Conservation (phyloP, 2,329 filamentous ascomycete species). For the Talaromyces sp. region DNA sequence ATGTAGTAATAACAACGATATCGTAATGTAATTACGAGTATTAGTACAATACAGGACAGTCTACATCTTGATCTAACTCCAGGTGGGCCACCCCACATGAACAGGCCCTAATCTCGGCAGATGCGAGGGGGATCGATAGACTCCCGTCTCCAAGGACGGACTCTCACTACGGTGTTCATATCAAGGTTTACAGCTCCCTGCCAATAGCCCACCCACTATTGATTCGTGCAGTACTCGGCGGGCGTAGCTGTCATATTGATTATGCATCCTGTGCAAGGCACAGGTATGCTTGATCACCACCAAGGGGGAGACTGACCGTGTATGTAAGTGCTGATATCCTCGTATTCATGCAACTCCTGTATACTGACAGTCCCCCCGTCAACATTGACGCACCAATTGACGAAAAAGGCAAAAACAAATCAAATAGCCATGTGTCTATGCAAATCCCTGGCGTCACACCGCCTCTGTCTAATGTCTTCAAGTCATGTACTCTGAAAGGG, state of each 20-base stretch:
- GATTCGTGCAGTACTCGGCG: background rate
- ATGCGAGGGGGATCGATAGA: slow-evolving; percentile 10
- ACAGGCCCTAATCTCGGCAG: background rate
- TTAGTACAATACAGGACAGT: background rate
- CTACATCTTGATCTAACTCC: background rate
- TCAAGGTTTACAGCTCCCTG: background rate
- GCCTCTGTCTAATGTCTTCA: background rate
- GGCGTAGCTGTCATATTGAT: background rate
- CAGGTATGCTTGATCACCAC: background rate
- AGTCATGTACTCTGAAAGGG: background rate
- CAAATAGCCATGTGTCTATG: slow-evolving; percentile 12
- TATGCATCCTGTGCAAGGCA: background rate
- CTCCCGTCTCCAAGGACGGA: background rate
- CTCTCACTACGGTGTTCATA: background rate
- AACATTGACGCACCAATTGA: background rate
- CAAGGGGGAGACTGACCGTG: background rate
- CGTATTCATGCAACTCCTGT: background rate
- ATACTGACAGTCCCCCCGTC: background rate
- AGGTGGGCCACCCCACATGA: background rate
- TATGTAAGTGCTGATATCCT: background rate
- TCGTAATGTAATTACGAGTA: background rate
- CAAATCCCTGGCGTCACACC: slow-evolving; percentile 16
- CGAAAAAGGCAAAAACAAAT: background rate
- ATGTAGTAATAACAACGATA: background rate
- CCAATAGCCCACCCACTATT: background rate